A percentile compares a stretch with the other conserved stretches of the same genome.
Conservation (phyloP, 2,329 filamentous ascomycete species). For the Hymenoscyphus scutula region DNA sequence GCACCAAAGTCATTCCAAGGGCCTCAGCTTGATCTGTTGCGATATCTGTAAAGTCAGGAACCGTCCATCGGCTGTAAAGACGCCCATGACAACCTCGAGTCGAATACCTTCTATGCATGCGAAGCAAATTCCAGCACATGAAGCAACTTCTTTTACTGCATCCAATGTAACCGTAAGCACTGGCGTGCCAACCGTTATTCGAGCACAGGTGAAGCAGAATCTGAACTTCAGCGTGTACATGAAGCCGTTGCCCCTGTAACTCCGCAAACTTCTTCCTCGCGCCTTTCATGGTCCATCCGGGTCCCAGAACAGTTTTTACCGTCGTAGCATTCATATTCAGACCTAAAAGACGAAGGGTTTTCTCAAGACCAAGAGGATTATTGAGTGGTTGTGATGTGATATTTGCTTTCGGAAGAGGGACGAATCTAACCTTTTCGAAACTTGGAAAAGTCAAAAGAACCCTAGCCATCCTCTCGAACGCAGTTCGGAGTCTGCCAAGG, state of each 20-base stretch:
- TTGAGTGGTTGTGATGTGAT: not conserved
- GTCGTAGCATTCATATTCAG: too few relatives aligned
- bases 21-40: too few relatives aligned
- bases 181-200: not conserved
- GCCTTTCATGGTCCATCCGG: too few relatives aligned
- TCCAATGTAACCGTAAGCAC: slow-evolving; percentile 6
- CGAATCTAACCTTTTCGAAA: slow-evolving; percentile 2
- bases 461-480: slow-evolving; percentile 3
- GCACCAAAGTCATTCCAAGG: too few relatives aligned
- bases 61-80: not conserved
- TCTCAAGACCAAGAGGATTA: too few relatives aligned
- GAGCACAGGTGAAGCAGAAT: too few relatives aligned
- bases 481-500: slow-evolving; percentile 1
- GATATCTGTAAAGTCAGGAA: too few relatives aligned
- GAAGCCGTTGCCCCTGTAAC: too few relatives aligned
- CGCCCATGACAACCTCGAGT: slow-evolving; percentile 9
- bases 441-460: slow-evolving; percentile 5
- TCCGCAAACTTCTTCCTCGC: too few relatives aligned
- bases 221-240: not conserved
- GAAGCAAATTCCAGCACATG: slow-evolving; percentile 9
- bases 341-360: too few relatives aligned
- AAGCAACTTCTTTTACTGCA: slow-evolving; percentile 10
- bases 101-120: slow-evolving; percentile 8
- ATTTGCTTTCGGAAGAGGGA: slow-evolving; percentile 4
- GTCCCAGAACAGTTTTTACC: too few relatives aligned